Conservation (phyloP, 108 stramenopile genomes). For the Skeletonema tropicum region DNA sequence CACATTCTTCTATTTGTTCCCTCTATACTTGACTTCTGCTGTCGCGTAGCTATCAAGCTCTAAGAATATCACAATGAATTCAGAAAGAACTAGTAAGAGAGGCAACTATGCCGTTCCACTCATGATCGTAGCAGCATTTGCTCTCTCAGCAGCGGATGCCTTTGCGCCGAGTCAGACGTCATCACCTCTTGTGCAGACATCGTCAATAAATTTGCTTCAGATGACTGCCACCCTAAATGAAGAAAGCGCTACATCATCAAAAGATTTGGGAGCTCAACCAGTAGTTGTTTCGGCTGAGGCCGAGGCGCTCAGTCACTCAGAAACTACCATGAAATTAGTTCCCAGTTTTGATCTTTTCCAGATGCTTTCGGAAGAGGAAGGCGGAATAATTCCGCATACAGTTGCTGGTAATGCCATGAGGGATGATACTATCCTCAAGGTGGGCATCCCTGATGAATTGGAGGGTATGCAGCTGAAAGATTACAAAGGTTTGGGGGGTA, state of each 20-base stretch:
- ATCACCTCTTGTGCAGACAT: constrained; percentile 2
- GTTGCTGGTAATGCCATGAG: constrained; percentile 76
- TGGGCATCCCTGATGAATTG: constrained; percentile 60
- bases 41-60: neutral
- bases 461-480: constrained; percentile 59
- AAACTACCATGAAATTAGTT: constrained; percentile 86
- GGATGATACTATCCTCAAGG: constrained; percentile 60
- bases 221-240: constrained; percentile 39
- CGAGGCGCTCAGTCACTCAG: constrained; percentile 82
- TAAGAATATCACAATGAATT: constrained; percentile 1
- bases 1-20: neutral
- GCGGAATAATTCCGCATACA: constrained; percentile 60
- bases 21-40: neutral
- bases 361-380: constrained; percentile 74
- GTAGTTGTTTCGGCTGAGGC: constrained; percentile 85
- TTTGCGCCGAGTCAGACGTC: constrained; percentile 32
- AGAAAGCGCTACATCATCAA: constrained; percentile 26
- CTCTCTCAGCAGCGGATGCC: constrained; percentile 17
- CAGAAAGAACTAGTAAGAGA: constrained; percentile 3
- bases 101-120: constrained; percentile 20
- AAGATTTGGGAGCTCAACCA: constrained; percentile 44
- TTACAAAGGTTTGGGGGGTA: constrained; percentile 64
- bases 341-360: constrained; percentile 88
- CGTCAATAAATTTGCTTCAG: constrained; percentile 32
- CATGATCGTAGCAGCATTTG: constrained; percentile 10